These are phyloP conservation scores for Metschnikowia proteae DNA, from an alignment of 805 yeast species.

Conservation along the genomic window DNA sequence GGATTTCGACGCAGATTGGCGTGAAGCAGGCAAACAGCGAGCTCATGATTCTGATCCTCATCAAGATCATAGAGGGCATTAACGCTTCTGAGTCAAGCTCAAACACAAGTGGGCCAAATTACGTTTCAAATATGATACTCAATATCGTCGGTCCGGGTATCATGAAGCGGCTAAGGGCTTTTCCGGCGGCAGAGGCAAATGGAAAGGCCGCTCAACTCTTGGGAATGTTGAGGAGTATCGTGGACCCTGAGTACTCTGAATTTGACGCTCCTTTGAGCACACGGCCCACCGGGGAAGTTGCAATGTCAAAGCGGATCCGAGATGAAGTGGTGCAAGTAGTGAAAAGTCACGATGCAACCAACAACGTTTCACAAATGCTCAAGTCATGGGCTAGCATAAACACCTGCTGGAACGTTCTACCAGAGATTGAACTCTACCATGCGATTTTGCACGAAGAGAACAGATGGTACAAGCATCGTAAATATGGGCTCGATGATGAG, in stretches of 20 bases:
- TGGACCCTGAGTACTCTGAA: constrained; percentile 11
- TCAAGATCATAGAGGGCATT: constrained; percentile 14
- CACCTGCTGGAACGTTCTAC: constrained; percentile 2
- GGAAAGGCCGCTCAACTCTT: constrained; percentile 8
- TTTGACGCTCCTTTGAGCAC: neutral
- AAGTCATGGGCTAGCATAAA: constrained; percentile 9
- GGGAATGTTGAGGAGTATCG: constrained; percentile 5
- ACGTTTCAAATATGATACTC: constrained; percentile 13
- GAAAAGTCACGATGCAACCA: neutral
- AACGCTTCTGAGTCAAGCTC: constrained; percentile 7
- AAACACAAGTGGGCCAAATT: constrained; percentile 10
- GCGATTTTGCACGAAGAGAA: constrained; percentile 6
- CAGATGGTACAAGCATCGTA: constrained; percentile 6
- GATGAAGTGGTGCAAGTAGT: constrained; percentile 5
- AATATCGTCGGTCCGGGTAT: constrained; percentile 13
- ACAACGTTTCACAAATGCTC: neutral
- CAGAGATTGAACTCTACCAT: constrained; percentile 1
- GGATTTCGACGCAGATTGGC: constrained; percentile 23
- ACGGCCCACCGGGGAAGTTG: neutral
- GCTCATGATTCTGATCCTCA: constrained; percentile 11
- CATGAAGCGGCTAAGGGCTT: constrained; percentile 3
- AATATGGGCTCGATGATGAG: constrained; percentile 10
- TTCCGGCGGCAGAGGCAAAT: neutral
- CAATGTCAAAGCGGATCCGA: constrained; percentile 3
- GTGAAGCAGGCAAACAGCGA: constrained; percentile 12